A percentile compares a stretch with the other conserved stretches of the same genome.
Conservation (phyloP, 805 yeast species). For the Candida odintsovae region DNA sequence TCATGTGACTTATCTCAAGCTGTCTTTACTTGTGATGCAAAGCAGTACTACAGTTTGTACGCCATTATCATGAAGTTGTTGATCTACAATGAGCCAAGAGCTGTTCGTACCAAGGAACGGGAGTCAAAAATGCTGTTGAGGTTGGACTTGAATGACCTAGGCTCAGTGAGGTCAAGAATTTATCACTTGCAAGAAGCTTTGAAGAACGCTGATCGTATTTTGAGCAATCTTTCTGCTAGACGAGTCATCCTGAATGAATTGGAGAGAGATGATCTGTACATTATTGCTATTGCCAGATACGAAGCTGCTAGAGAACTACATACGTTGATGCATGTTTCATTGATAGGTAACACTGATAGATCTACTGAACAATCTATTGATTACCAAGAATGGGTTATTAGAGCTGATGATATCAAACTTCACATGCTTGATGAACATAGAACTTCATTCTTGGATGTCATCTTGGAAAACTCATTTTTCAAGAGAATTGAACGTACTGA, state of each 20-base stretch:
- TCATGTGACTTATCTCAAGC: slow-evolving; percentile 67
- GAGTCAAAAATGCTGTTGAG: slow-evolving; percentile 64
- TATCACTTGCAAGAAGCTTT: slow-evolving; percentile 43
- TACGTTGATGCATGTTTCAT: slow-evolving; percentile 39
- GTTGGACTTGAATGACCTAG: slow-evolving; percentile 60
- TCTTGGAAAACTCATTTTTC: slow-evolving; percentile 56
- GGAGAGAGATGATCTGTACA: slow-evolving; percentile 37
- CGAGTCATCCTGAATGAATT: slow-evolving; percentile 45
- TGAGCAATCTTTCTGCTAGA: slow-evolving; percentile 43
- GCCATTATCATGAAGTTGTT: slow-evolving; percentile 57
- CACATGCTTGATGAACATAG: slow-evolving; percentile 60
- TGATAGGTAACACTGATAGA: slow-evolving; percentile 26
- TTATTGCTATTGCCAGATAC: slow-evolving; percentile 31
- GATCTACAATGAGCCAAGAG: slow-evolving; percentile 69
- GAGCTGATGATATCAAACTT: slow-evolving; percentile 64
- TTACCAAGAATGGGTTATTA: slow-evolving; percentile 53
- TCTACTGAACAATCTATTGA: slow-evolving; percentile 25
- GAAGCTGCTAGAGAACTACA: slow-evolving; percentile 37
- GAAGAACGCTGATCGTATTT: slow-evolving; percentile 33
- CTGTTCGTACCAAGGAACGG: slow-evolving; percentile 48
- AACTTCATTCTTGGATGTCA: slow-evolving; percentile 64
- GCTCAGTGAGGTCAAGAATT: slow-evolving; percentile 43
- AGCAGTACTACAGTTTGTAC: slow-evolving; percentile 64
- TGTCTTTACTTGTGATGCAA: slow-evolving; percentile 62
- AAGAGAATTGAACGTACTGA: slow-evolving; percentile 56